Conservation (phyloP, 2,329 filamentous ascomycete genomes). For the Neurospora sp. region DNA sequence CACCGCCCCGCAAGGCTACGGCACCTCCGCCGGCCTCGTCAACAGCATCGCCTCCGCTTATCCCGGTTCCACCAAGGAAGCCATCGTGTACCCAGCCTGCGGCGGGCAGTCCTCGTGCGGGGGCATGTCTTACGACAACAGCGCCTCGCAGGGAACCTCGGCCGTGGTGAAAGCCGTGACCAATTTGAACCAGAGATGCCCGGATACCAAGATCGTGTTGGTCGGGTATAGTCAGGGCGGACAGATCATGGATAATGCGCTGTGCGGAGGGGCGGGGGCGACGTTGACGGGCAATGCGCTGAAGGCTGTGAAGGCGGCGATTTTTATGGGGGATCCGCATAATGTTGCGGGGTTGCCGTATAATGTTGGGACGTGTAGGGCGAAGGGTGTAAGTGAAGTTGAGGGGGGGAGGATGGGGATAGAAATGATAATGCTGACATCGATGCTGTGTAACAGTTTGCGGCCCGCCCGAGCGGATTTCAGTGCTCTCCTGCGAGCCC, state of each 20-base stretch:
- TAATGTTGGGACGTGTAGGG: conserved; percentile 48
- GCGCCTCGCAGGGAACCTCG: conserved; percentile 44
- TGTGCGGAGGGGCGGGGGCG: conserved; percentile 49
- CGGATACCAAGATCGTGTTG: conserved; percentile 45
- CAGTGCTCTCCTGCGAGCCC: conserved; percentile 39
- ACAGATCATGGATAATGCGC: conserved; percentile 53
- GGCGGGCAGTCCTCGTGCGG: conserved; percentile 50
- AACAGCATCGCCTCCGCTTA: conserved; percentile 37
- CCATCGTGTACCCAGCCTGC: conserved; percentile 51
- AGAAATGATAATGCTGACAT: background rate
- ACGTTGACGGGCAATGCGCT: conserved; percentile 36
- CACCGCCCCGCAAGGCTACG: conserved; percentile 41
- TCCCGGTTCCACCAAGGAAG: conserved; percentile 41
- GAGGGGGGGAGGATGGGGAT: background rate
- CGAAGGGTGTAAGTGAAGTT: conserved; percentile 39
- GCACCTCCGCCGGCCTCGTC: conserved; percentile 38
- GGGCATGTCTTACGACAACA: conserved; percentile 48
- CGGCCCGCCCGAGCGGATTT: conserved; percentile 47
- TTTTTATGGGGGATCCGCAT: conserved; percentile 29
- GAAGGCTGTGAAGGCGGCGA: conserved; percentile 49
- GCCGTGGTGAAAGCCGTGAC: conserved; percentile 52
- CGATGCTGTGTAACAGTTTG: conserved; percentile 37
- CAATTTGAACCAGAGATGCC: conserved; percentile 44
- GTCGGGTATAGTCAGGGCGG: conserved; percentile 54
- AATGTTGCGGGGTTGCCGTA: conserved; percentile 53